These are phyloP conservation scores for Trichophyton verrucosum DNA, from an alignment of 2,329 filamentous ascomycete species.

Conservation along the genomic window DNA sequence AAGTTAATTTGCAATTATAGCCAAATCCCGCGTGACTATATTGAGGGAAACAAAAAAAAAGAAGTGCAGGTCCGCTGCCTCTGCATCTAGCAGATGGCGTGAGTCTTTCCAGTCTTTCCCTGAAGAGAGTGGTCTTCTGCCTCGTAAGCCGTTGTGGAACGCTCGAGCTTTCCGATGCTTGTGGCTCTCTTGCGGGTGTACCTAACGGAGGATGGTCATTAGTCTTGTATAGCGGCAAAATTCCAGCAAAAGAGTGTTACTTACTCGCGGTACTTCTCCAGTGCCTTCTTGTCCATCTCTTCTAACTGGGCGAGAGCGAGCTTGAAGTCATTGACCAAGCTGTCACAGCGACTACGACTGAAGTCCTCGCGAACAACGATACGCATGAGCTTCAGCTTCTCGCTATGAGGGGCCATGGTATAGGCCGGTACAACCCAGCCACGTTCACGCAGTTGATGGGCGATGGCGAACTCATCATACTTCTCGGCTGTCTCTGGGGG, in stretches of 20 bases:
- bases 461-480: constrained; percentile 65
- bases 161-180: constrained; percentile 41
- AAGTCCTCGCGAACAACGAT: constrained; percentile 92
- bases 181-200: constrained; percentile 46
- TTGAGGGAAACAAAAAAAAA: no score
- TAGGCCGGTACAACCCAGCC: constrained; percentile 94
- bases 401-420: constrained; percentile 85
- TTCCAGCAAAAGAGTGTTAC: constrained; percentile 13
- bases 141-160: constrained; percentile 43
- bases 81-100: constrained; percentile 59
- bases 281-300: constrained; percentile 57
- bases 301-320: constrained; percentile 59
- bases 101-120: constrained; percentile 82
- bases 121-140: constrained; percentile 78
- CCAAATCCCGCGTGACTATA: no score
- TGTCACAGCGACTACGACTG: constrained; percentile 65
- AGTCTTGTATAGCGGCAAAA: neutral
- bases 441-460: constrained; percentile 72
- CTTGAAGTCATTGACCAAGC: constrained; percentile 65
- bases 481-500: constrained; percentile 40
- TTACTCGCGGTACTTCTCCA: constrained; percentile 58
- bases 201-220: neutral
- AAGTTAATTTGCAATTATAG: no score
- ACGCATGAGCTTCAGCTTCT: constrained; percentile 77
- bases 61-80: no score